Evolutionary conservation across 345 rosid genomes (phyloP).

Genomic region (Excoecaria cochinchinensis): DNA sequence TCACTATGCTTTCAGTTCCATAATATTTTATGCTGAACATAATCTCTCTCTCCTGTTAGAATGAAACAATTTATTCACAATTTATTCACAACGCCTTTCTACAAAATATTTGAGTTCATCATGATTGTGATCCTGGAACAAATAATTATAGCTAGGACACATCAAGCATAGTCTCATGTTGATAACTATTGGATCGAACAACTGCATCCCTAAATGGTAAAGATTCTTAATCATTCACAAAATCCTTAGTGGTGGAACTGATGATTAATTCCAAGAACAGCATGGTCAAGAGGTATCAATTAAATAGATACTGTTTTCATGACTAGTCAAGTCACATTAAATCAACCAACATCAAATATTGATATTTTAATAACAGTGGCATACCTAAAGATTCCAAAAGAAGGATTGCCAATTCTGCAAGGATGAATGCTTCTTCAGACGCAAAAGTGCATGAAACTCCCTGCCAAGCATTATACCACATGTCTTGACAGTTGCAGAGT

Average conservation of each 20-base stretch:
- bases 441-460: too few species aligned
- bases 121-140: not conserved
- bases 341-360: too few species aligned
- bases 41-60: not conserved
- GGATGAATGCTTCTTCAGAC: too few species aligned
- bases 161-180: not conserved
- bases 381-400: too few species aligned
- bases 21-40: not conserved
- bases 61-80: not conserved
- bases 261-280: not conserved
- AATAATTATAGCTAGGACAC: not conserved
- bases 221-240: not conserved
- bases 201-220: not conserved
- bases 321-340: too few species aligned
- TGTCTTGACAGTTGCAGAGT: too few species aligned
- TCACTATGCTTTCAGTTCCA: not conserved
- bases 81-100: not conserved
- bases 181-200: not conserved
- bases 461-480: too few species aligned
- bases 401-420: too few species aligned
- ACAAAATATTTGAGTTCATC: not conserved
- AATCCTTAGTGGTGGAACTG: not conserved
- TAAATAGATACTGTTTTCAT: not conserved
- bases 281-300: not conserved
- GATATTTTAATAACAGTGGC: too few species aligned